Conservation (phyloP, 108 stramenopile species). For the Seminavis robusta region DNA sequence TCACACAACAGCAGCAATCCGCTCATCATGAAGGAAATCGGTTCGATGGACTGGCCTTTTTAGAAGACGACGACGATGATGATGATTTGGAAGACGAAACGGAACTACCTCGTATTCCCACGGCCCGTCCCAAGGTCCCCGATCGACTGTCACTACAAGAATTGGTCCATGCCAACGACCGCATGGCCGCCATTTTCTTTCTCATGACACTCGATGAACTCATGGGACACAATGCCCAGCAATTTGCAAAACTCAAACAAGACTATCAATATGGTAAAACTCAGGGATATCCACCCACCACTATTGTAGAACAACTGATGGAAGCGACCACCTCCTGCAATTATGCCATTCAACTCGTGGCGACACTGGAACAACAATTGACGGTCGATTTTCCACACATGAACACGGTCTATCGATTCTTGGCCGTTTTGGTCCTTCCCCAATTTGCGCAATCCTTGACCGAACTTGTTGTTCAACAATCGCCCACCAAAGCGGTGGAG, state of each 20-base stretch:
- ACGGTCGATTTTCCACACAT: conserved; percentile 31
- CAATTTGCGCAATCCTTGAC: conserved; percentile 25
- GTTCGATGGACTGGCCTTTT: conserved; percentile 1
- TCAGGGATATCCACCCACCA: background rate
- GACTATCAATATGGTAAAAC: background rate
- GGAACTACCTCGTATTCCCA: conserved; percentile 8
- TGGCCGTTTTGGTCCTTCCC: conserved; percentile 31
- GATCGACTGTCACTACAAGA: conserved; percentile 26
- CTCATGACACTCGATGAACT: conserved; percentile 27
- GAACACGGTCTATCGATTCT: conserved; percentile 35
- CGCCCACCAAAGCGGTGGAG: conserved; percentile 7
- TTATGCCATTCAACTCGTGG: conserved; percentile 43
- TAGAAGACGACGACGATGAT: conserved; percentile 23
- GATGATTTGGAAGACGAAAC: conserved; percentile 25
- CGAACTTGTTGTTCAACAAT: conserved; percentile 15
- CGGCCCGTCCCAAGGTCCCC: conserved; percentile 18
- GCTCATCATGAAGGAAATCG: too few species aligned
- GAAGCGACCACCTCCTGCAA: conserved; percentile 27
- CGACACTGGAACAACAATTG: conserved; percentile 32
- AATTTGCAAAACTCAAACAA: conserved; percentile 5
- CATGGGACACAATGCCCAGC: conserved; percentile 15
- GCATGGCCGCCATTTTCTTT: conserved; percentile 37
- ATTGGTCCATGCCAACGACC: conserved; percentile 33
- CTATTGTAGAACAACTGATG: conserved; percentile 27
- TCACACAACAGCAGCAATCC: background rate